A percentile compares a stretch with the other conserved stretches of the same genome.
These are phyloP conservation scores for Achaetomiella virescens DNA, from an alignment of 495 filamentous ascomycete genomes.

Conservation along the genomic window DNA sequence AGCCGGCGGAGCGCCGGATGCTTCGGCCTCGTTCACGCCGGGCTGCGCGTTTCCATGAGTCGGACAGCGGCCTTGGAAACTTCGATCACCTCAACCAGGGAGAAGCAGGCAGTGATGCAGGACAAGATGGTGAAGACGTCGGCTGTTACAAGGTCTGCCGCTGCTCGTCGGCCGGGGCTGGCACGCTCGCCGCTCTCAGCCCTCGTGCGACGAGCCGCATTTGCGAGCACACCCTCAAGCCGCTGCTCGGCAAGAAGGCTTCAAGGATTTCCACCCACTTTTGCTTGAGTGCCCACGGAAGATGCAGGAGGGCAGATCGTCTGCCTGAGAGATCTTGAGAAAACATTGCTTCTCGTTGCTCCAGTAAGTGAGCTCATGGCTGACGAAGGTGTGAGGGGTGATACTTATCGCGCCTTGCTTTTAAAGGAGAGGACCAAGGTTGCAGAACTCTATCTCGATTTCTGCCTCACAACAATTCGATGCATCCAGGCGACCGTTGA, in stretches of 20 bases:
- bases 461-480: slow-evolving; percentile 80
- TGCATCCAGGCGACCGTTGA: slow-evolving; percentile 78
- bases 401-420: slow-evolving; percentile 60
- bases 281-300: slow-evolving; percentile 67
- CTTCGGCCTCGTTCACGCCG: slow-evolving; percentile 47
- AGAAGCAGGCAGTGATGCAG: slow-evolving; percentile 26
- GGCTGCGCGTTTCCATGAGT: slow-evolving; percentile 48
- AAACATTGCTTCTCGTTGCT: slow-evolving; percentile 78
- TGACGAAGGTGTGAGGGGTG: slow-evolving; percentile 48
- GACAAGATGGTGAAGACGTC: slow-evolving; percentile 30
- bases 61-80: slow-evolving; percentile 57
- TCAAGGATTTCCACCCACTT: slow-evolving; percentile 71
- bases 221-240: slow-evolving; percentile 47
- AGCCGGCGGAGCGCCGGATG: slow-evolving; percentile 37
- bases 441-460: slow-evolving; percentile 64
- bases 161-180: slow-evolving; percentile 31
- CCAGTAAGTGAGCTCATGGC: slow-evolving; percentile 65
- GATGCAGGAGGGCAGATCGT: slow-evolving; percentile 71
- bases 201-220: slow-evolving; percentile 48
- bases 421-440: slow-evolving; percentile 69
- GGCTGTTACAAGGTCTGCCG: slow-evolving; percentile 46
- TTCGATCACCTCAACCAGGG: slow-evolving; percentile 42
- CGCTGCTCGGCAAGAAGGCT: slow-evolving; percentile 41
- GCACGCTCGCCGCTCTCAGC: slow-evolving; percentile 40
- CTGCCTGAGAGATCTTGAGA: slow-evolving; percentile 83